Conservation (phyloP, 2,329 filamentous ascomycete genomes). For the Fusarium hostae region DNA sequence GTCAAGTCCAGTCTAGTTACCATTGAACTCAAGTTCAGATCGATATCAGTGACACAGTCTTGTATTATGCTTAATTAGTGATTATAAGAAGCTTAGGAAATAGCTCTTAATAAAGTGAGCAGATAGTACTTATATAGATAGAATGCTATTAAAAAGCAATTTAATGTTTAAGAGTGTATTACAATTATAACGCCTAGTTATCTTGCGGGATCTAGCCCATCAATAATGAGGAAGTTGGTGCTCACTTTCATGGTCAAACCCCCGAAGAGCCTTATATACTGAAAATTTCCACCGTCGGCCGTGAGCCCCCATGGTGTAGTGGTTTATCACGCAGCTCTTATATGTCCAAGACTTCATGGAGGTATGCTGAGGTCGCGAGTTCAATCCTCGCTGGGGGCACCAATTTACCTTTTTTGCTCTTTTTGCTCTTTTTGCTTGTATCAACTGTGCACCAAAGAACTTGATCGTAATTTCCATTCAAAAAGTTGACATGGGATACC, state of each 20-base stretch:
- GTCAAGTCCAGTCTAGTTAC: not conserved
- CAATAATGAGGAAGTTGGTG: not conserved
- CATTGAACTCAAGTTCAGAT: not conserved
- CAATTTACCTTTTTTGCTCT: conserved; percentile 3
- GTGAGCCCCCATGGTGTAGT: conserved; percentile 36
- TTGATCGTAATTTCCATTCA: not conserved
- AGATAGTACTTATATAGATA: no score
- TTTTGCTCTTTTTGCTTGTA: not conserved
- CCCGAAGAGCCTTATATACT: not conserved
- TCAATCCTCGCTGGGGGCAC: conserved; percentile 37
- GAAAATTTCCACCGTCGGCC: not conserved
- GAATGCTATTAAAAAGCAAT: no score
- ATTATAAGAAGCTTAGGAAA: no score
- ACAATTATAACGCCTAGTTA: no score
- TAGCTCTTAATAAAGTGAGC: no score
- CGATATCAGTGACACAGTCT: conserved; percentile 18
- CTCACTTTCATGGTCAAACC: not conserved
- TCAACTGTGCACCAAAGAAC: accelerated
- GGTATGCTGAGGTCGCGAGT: conserved; percentile 38
- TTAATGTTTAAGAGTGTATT: no score
- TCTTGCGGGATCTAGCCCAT: no score
- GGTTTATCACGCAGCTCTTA: conserved; percentile 39
- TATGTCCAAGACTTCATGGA: conserved; percentile 32
- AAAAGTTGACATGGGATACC: not conserved
- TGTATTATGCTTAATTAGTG: no score